Evolutionary conservation across 2,329 filamentous ascomycete species (phyloP).

Genomic region (Didymellaceae sp.): DNA sequence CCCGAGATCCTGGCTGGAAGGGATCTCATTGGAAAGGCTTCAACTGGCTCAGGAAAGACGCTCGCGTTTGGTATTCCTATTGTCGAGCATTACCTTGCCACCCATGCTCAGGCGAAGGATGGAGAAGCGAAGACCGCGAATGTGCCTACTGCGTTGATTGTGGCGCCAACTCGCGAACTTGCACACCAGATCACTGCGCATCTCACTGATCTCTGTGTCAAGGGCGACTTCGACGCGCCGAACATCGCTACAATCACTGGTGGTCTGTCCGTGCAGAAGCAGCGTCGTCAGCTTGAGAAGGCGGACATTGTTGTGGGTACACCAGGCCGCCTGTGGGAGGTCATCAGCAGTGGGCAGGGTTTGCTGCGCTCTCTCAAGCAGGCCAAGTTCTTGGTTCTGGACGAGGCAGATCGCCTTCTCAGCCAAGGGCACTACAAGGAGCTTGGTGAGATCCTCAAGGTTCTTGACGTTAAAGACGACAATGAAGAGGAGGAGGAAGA

Average conservation of each 20-base stretch:
- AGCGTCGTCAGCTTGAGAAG: conserved; percentile 80
- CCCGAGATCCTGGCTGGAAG: conserved; percentile 82
- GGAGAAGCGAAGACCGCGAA: conserved; percentile 49
- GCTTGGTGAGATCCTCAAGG: conserved; percentile 82
- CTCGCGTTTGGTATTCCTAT: conserved; percentile 94
- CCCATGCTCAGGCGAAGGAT: conserved; percentile 44
- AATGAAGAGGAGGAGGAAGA: conserved; percentile 25
- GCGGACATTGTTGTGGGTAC: conserved; percentile 95
- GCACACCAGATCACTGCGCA: conserved; percentile 91
- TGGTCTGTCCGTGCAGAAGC: conserved; percentile 92
- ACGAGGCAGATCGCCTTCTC: conserved; percentile 91
- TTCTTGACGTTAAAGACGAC: conserved; percentile 71
- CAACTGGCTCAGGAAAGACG: conserved; percentile 96
- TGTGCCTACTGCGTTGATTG: conserved; percentile 67
- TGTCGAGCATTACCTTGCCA: conserved; percentile 76
- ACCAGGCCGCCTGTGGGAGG: conserved; percentile 92
- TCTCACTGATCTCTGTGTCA: conserved; percentile 74
- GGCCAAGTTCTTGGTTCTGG: conserved; percentile 84
- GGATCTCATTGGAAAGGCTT: conserved; percentile 94
- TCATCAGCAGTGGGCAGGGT: conserved; percentile 77
- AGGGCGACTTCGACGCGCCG: conserved; percentile 65
- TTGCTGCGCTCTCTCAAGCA: conserved; percentile 73
- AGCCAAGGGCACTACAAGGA: conserved; percentile 97
- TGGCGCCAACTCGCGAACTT: conserved; percentile 91
- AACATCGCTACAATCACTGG: conserved; percentile 86